Evolutionary conservation across 2,329 filamentous ascomycete genomes (phyloP).

Genomic region (Colletotrichum euphorbiae): DNA sequence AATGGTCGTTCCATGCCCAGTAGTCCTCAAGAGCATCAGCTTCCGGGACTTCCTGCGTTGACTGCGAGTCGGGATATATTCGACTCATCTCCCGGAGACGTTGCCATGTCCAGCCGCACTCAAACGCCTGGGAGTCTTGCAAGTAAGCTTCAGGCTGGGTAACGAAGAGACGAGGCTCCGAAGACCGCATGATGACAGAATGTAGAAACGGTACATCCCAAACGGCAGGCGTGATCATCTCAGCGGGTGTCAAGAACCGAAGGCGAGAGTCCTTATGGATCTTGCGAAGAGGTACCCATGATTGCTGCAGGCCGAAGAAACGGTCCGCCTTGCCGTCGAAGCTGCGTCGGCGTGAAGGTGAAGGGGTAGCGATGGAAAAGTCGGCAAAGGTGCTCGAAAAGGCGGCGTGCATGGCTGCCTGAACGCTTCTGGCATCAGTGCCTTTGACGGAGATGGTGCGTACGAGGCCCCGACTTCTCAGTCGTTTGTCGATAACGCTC

Average conservation of each 20-base stretch:
- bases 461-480: conserved; percentile 80
- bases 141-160: conserved; percentile 81
- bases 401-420: conserved; percentile 69
- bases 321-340: conserved; percentile 52
- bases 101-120: conserved; percentile 77
- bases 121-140: conserved; percentile 68
- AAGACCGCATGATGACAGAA: conserved; percentile 79
- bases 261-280: conserved; percentile 79
- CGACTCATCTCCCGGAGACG: conserved; percentile 72
- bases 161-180: conserved; percentile 76
- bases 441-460: conserved; percentile 71
- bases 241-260: conserved; percentile 75
- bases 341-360: conserved; percentile 34
- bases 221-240: conserved; percentile 78
- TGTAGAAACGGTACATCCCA: conserved; percentile 80
- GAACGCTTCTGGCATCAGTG: conserved; percentile 75
- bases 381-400: conserved; percentile 69
- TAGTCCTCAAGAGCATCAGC: conserved; percentile 72
- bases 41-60: conserved; percentile 63
- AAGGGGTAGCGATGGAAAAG: conserved; percentile 44
- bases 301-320: conserved; percentile 72
- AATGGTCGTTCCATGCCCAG: conserved; percentile 74
- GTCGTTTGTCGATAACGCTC: conserved; percentile 73
- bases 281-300: conserved; percentile 82
- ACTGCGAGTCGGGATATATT: conserved; percentile 58